A percentile compares a stretch with the other conserved stretches of the same genome.
Evolutionary conservation across 345 rosid genomes (phyloP).

Genomic region (Erucastrum elatum): DNA sequence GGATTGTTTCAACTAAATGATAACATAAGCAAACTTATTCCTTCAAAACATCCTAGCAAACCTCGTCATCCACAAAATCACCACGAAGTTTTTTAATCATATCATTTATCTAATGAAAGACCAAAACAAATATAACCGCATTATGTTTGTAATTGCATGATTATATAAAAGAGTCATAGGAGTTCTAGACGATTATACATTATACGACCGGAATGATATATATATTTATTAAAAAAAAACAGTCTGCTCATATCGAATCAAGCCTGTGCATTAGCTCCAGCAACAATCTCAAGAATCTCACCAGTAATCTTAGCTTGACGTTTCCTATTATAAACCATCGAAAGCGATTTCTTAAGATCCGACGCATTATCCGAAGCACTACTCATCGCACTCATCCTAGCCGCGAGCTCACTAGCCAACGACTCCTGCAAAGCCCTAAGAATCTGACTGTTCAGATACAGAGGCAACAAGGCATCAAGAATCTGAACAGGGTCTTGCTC

Average conservation of each 20-base stretch:
- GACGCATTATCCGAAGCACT: slow-evolving; percentile 78
- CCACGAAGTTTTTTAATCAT: slow-evolving; percentile 7
- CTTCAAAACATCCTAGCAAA: slow-evolving; percentile 23
- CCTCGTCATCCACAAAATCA: slow-evolving; percentile 13
- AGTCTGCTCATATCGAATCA: slow-evolving; percentile 32
- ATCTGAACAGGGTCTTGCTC: slow-evolving; percentile 98
- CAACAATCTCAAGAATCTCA: slow-evolving; percentile 94
- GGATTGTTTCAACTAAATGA: no score
- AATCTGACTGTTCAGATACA: slow-evolving; percentile 91
- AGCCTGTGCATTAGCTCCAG: slow-evolving; percentile 78
- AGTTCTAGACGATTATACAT: slow-evolving; percentile 30
- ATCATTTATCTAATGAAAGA: slow-evolving; percentile 26
- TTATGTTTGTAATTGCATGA: slow-evolving; percentile 27
- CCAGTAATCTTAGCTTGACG: slow-evolving; percentile 98
- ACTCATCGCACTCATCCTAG: slow-evolving; percentile 96
- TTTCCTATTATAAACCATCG: slow-evolving; percentile 64
- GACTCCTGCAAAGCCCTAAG: slow-evolving; percentile 94
- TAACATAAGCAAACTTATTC: background rate
- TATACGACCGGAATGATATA: slow-evolving; percentile 7
- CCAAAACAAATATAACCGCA: slow-evolving; percentile 30
- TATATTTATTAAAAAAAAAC: background rate
- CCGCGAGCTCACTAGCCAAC: slow-evolving; percentile 89
- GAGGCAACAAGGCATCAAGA: slow-evolving; percentile 86
- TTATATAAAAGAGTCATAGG: background rate
- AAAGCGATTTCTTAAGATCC: slow-evolving; percentile 71